A percentile compares a stretch with the other conserved stretches of the same genome.
Evolutionary conservation across 2,329 filamentous ascomycete genomes (phyloP).

Genomic region (Ophiosphaerella narmari): DNA sequence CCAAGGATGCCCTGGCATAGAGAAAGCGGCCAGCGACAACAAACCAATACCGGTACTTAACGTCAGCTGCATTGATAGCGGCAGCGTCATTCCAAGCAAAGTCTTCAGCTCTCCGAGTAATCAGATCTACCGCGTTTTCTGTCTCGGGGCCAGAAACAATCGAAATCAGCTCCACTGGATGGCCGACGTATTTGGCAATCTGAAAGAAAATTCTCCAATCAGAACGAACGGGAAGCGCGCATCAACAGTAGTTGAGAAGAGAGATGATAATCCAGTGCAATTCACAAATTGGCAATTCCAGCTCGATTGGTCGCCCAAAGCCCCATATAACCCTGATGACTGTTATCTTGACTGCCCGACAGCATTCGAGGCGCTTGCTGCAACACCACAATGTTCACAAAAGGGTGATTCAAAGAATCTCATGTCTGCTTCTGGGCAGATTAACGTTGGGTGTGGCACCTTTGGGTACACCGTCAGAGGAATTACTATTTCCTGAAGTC

Average conservation of each 20-base stretch:
- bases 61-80: background rate
- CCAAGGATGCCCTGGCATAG: background rate
- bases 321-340: background rate
- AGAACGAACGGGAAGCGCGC: background rate
- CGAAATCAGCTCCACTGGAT: constrained; percentile 1
- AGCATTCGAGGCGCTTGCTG: background rate
- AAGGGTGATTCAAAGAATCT: background rate
- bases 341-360: background rate
- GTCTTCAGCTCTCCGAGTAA: background rate
- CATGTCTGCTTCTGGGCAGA: background rate
- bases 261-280: background rate
- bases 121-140: background rate
- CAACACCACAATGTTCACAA: background rate
- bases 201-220: background rate
- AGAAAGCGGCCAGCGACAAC: background rate
- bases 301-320: background rate
- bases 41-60: background rate
- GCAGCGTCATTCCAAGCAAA: background rate
- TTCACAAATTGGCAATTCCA: constrained; percentile 1
- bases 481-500: background rate
- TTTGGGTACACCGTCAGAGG: background rate
- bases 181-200: constrained; percentile 1
- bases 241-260: background rate
- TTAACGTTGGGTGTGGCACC: background rate
- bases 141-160: background rate